Conservation (phyloP, 306 rosid genomes). For the Prunus campanulata region DNA sequence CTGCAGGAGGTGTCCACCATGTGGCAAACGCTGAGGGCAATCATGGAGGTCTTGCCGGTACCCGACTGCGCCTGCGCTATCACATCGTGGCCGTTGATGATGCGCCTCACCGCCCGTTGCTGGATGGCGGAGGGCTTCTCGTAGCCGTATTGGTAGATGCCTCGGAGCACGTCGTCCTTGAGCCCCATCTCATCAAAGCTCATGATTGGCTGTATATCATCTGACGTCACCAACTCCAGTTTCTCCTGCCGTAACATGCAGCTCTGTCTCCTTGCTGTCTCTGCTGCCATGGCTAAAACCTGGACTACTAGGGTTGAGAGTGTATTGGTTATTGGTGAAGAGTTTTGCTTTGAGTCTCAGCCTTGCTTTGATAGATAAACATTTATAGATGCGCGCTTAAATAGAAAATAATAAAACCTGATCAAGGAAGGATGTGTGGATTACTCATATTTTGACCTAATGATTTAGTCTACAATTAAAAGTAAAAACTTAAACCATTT, state of each 20-base stretch:
- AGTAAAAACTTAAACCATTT: too few relatives aligned
- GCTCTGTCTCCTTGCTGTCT: not conserved
- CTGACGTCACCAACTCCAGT: constrained; percentile 85
- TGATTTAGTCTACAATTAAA: too few relatives aligned
- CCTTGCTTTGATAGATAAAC: too few relatives aligned
- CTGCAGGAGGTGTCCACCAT: constrained; percentile 68
- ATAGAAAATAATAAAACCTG: too few relatives aligned
- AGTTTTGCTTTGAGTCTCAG: too few relatives aligned
- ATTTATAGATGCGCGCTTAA: too few relatives aligned
- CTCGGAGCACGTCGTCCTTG: constrained; percentile 82
- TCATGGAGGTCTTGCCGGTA: constrained; percentile 97
- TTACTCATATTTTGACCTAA: too few relatives aligned
- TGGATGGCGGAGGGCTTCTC: constrained; percentile 99
- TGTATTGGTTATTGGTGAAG: too few relatives aligned
- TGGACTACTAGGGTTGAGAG: too few relatives aligned
- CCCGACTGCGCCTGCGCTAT: constrained; percentile 99
- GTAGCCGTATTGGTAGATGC: constrained; percentile 83
- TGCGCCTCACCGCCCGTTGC: constrained; percentile 89
- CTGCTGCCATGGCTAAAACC: not conserved
- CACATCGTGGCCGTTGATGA: constrained; percentile 89
- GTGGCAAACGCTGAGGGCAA: constrained; percentile 92
- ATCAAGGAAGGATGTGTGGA: too few relatives aligned
- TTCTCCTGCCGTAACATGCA: constrained; percentile 42
- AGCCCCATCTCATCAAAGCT: constrained; percentile 95
- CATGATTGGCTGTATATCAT: constrained; percentile 68